Conservation (phyloP, 768 basidiomycete genomes). For the Pholiota microspora region DNA sequence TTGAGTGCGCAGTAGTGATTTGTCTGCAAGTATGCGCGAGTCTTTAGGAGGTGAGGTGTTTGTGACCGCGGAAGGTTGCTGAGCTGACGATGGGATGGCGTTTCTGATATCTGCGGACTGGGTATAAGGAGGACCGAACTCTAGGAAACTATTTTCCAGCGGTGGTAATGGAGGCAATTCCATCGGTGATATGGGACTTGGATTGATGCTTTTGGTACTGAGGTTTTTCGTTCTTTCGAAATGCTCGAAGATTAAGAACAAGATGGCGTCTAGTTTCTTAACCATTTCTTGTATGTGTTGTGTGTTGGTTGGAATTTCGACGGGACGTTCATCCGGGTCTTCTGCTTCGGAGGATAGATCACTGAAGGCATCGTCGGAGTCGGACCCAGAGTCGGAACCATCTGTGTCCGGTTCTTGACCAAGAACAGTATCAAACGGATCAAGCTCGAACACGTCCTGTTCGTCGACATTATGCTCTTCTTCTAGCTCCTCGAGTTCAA, state of each 20-base stretch:
- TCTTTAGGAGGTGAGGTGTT: constrained; percentile 10
- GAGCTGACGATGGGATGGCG: neutral
- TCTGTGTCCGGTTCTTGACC: constrained; percentile 58
- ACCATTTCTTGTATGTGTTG: constrained; percentile 84
- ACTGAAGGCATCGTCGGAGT: constrained; percentile 55
- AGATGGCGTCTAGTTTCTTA: constrained; percentile 85
- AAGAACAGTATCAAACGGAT: constrained; percentile 82
- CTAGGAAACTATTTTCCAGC: constrained; percentile 16
- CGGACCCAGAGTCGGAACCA: constrained; percentile 30
- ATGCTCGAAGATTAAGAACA: constrained; percentile 83
- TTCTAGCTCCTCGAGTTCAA: constrained; percentile 91
- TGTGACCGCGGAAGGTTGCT: neutral
- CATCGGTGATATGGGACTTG: constrained; percentile 26
- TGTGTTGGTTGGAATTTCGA: constrained; percentile 54
- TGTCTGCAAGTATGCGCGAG: constrained; percentile 4
- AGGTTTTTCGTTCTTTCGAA: constrained; percentile 51
- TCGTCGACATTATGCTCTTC: constrained; percentile 57
- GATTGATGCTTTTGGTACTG: constrained; percentile 14
- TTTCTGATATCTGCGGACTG: neutral
- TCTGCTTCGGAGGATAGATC: constrained; percentile 76
- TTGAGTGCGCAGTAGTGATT: constrained; percentile 43
- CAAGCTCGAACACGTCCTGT: constrained; percentile 67
- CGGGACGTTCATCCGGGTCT: constrained; percentile 37
- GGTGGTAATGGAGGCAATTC: constrained; percentile 35
- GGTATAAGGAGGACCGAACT: constrained; percentile 1